phyloP scores from a whole-genome alignment of 2,329 filamentous ascomycete species.

The Aureobasidium vineae region DNA sequence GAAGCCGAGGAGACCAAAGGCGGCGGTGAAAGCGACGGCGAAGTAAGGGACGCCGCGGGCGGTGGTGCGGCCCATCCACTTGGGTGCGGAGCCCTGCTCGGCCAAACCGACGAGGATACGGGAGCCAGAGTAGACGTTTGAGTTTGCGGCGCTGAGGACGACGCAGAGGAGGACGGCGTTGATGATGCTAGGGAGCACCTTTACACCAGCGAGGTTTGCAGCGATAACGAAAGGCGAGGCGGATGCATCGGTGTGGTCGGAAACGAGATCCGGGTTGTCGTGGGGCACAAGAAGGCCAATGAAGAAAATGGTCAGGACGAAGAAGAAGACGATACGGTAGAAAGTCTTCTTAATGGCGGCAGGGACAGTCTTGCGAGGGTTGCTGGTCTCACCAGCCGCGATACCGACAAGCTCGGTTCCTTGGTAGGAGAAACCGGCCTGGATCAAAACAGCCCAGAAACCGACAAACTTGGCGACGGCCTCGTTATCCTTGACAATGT shows the following conservation, averaged over 20 bases:
- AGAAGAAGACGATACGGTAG: slow-evolving; percentile 41
- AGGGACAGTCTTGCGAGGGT: slow-evolving; percentile 50
- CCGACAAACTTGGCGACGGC: slow-evolving; percentile 43
- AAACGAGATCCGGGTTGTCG: slow-evolving; percentile 41
- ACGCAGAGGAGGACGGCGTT: slow-evolving; percentile 60
- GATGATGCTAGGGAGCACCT: slow-evolving; percentile 61
- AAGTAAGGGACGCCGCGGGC: slow-evolving; percentile 47
- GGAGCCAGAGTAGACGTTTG: slow-evolving; percentile 58
- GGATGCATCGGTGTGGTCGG: slow-evolving; percentile 45
- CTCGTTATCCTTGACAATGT: slow-evolving; percentile 34
- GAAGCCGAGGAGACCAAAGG: slow-evolving; percentile 68
- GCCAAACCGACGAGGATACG: slow-evolving; percentile 68
- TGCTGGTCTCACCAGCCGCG: slow-evolving; percentile 53
- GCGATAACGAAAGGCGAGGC: slow-evolving; percentile 67
- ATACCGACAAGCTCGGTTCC: slow-evolving; percentile 56
- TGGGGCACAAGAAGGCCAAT: slow-evolving; percentile 40
- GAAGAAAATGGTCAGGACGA: slow-evolving; percentile 40
- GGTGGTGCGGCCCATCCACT: slow-evolving; percentile 44
- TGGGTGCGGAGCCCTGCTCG: slow-evolving; percentile 47
- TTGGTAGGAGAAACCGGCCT: slow-evolving; percentile 57
- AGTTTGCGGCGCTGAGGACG: slow-evolving; percentile 61
- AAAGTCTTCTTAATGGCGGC: slow-evolving; percentile 41
- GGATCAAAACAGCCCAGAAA: slow-evolving; percentile 58
- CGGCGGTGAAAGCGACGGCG: slow-evolving; percentile 46
- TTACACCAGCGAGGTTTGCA: slow-evolving; percentile 60